These are phyloP conservation scores for Krasilnikovozyma curviuscula DNA, from an alignment of 768 basidiomycete species.

Conservation along the genomic window DNA sequence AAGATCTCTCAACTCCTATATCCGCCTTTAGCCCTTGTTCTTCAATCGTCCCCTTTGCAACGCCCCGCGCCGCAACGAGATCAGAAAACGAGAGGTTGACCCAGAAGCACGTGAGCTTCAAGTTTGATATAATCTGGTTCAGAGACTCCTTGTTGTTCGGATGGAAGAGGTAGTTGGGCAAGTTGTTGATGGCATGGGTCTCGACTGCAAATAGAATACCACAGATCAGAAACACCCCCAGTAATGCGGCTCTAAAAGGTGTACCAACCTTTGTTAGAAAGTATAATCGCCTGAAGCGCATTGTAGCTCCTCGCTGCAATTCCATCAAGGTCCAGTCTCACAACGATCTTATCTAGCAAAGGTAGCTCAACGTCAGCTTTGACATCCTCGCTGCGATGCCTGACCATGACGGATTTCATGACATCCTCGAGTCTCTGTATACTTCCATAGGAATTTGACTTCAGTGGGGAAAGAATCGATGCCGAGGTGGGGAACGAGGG, in stretches of 20 bases:
- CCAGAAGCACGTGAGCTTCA: background rate
- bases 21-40: background rate
- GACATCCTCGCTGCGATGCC: background rate
- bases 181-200: constrained; percentile 1
- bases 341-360: background rate
- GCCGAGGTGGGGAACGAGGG: background rate
- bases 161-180: background rate
- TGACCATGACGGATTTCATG: background rate
- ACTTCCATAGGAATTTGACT: background rate
- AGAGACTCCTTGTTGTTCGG: background rate
- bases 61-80: background rate
- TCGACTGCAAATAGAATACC: too few species aligned
- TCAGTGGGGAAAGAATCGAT: background rate
- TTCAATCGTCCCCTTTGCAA: too few species aligned
- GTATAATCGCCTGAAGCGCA: background rate
- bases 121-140: background rate
- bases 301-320: background rate
- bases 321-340: background rate
- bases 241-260: too few species aligned
- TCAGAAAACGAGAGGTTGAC: background rate
- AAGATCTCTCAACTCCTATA: background rate
- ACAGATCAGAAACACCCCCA: too few species aligned
- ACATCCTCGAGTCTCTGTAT: background rate
- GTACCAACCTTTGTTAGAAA: too few species aligned
- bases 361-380: background rate